Base-by-base conservation (phyloP, 1,139 yeast genomes). In the Geotrichum klebahnii region DNA sequence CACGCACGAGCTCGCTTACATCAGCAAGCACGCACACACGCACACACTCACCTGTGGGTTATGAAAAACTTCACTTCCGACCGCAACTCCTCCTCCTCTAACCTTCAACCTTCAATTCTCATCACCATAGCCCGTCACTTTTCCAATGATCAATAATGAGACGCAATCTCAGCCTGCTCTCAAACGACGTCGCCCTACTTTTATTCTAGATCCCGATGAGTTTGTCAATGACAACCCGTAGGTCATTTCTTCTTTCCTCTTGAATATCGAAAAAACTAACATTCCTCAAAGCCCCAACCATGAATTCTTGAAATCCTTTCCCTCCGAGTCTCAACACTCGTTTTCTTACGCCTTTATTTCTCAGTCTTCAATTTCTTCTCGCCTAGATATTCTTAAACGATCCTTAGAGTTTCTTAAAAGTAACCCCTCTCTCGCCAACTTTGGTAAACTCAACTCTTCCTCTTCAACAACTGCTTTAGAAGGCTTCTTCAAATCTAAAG, bases 261-360 rank as follows among this genome's bases (percentile, higher is more conserved):
- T 16, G 6, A 10, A 6, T 23, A 3, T 19, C 3, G 2, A 10
- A 20, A n/a, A 8, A 10, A 6, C 16, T 3, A n/a, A 14, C n/a
- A n/a, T n/a, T n/a, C n/a, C n/a, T n/a, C n/a, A n/a, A n/a, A 38
- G 42, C 14, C 23, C 31, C 38, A 46, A 43, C 42, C 39, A 31
- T 38, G 51, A 46, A 12, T 36, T 53, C n/a, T 49, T 44, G 16
- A 41, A 47, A 31, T 75, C 73, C 57, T 84, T 84, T 62, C 88
- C 95, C 4, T 79, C 82, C 19, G 92, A 84, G 62, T 84, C 94
- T 8, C 78, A 94, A 1, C 92, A 85, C 63, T 84, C 95, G 2
- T 87, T 84, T 62, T 84, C 95, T 0, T 87, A 86, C 65, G 89
- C 94, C 4, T 87, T 84, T 54, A 71, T 85, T 51, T 82, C 94